Evolutionary conservation across 2,329 filamentous ascomycete genomes (phyloP), one percentile per base, ranked within the genome.

Genomic region (Venturia oleaginea): DNA sequence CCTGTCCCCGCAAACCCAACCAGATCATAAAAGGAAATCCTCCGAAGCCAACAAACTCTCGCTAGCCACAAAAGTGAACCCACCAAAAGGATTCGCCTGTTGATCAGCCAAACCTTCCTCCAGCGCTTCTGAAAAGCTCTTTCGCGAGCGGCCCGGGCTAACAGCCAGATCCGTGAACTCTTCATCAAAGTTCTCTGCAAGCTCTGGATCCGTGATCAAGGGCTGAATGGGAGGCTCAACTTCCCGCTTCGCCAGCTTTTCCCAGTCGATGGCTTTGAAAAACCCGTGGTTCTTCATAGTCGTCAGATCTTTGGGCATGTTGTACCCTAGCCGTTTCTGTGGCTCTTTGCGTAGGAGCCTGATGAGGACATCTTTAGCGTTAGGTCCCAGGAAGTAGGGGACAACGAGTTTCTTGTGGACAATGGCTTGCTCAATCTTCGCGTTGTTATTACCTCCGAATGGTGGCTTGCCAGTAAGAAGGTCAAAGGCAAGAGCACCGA

Each of bases 261-360:
- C 88, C 94, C 94, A 99, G 78, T 99, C 88, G 71, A 99, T 95
- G 79, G 91, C 94, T 72, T 90, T 86, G 84, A 99, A 99, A 81
- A 99, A 99, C 11, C 94, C 86, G 74, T 99, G 94, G 67, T 87
- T 87, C 81, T 96, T 96, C 78, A 99, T 89, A 0, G 83, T 87
- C 64, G 84, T 81, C 61, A 99, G 79, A 69, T 99, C 94, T 76
- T 92, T 93, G 54, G 90, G 88, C 86, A 95, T 96, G 74, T 89
- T 88, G 66, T 86, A 86, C 4, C 94, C 94, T 0, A 99, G 84
- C 19, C 94, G 86, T 79, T 97, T 97, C 71, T 84, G 83, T 0
- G 95, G 92, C 22, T 99, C 92, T 76, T 97, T 97, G 73, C 91
- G 89, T 65, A 99, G 80, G 4, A 99, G 84, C 32, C 94, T 87